Evolutionary conservation across 306 rosid species (phyloP).

Genomic region (Glycine latifolia): DNA sequence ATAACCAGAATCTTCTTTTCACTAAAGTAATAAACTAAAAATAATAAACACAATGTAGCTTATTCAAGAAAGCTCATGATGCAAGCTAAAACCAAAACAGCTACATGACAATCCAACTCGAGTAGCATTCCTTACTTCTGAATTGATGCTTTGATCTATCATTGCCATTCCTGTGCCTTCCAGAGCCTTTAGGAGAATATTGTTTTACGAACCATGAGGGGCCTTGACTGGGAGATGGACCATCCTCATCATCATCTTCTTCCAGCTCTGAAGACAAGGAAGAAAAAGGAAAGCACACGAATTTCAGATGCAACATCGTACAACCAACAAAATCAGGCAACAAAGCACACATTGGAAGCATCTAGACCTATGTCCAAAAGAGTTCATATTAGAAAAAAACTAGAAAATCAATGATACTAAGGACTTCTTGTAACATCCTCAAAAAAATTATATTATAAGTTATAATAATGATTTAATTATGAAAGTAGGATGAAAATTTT

Average conservation of each 20-base stretch:
- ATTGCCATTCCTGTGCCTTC: constrained; percentile 36
- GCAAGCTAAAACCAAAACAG: too few species aligned
- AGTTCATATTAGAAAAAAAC: neutral
- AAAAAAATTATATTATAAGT: too few species aligned
- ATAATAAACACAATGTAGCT: neutral
- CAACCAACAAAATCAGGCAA: constrained; percentile 34
- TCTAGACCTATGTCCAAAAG: constrained; percentile 6
- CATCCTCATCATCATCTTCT: constrained; percentile 36
- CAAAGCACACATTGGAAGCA: neutral
- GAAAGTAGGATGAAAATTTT: too few species aligned
- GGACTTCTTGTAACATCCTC: too few species aligned
- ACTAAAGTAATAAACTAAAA: neutral
- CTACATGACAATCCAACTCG: too few species aligned
- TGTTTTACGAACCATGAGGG: constrained; percentile 42
- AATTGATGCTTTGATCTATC: constrained; percentile 26
- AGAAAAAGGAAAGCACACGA: constrained; percentile 26
- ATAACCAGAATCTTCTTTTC: constrained; percentile 31
- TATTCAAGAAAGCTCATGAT: too few species aligned
- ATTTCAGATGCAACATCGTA: constrained; percentile 29
- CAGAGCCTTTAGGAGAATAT: constrained; percentile 40
- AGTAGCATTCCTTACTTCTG: constrained; percentile 30
- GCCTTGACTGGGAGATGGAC: constrained; percentile 45
- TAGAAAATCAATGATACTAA: neutral
- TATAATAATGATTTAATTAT: too few species aligned
- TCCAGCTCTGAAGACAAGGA: constrained; percentile 43